Evolutionary conservation across 164 flowering plant species (phyloP).

Genomic region (Vitis labrusca): DNA sequence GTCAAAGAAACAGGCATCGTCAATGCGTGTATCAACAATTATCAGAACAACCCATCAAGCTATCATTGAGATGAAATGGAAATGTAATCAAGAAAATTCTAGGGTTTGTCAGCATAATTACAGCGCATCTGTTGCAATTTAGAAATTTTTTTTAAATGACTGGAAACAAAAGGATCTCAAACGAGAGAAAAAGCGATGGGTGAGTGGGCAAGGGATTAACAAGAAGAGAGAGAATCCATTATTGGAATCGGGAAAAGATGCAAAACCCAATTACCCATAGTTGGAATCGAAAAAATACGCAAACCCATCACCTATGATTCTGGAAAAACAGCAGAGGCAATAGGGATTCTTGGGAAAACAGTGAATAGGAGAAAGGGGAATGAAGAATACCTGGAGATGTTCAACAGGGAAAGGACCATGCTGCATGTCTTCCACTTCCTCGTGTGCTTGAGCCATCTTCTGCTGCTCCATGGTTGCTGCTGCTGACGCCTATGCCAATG

Average conservation of each 20-base stretch:
- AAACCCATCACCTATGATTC: no score
- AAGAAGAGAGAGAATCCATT: no score
- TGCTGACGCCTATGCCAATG: no score
- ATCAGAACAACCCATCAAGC: background rate
- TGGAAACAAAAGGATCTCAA: no score
- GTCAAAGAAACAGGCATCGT: background rate
- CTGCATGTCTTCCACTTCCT: slow-evolving; percentile 59
- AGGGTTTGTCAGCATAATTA: background rate
- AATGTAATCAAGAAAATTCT: background rate
- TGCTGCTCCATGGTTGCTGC: slow-evolving; percentile 51
- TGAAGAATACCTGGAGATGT: slow-evolving; percentile 73
- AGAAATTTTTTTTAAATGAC: no score
- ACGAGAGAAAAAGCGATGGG: no score
- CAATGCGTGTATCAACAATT: background rate
- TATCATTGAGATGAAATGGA: background rate
- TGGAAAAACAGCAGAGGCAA: background rate
- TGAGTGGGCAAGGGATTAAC: no score
- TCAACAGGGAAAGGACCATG: slow-evolving; percentile 87
- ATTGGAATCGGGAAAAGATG: no score
- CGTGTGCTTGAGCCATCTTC: slow-evolving; percentile 31
- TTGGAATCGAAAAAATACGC: no score
- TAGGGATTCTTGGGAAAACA: background rate
- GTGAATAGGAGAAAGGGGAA: background rate
- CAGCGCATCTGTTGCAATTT: no score
- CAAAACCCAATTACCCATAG: no score